Base-by-base conservation (phyloP, 768 basidiomycete genomes). In the Mycena albidolilacea region DNA sequence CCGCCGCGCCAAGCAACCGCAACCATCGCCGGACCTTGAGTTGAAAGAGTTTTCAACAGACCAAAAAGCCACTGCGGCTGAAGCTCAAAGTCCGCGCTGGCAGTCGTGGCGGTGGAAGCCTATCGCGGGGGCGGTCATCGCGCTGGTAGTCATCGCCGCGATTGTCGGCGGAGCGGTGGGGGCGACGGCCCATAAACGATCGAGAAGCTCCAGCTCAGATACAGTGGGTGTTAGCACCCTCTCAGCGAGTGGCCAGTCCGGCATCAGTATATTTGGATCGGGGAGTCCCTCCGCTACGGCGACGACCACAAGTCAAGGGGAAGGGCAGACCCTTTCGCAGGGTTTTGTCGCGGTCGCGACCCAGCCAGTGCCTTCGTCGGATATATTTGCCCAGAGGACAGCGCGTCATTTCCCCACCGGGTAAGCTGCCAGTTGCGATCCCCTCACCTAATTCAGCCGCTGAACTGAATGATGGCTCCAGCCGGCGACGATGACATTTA, bases 81-180 rank as follows among this genome's bases (percentile, higher is more conserved):
- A 37, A 44, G 7, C 41, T 41, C 54, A 23, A 43, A n/a, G 21
- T 19, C 1, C 48, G 37, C 38, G n/a, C 59, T 1, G 7, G 5
- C 41, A 17, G 23, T 71, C 59, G 70, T 57, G 4, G 38, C 43
- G 67, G 38, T 23, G 66, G 60, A 59, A 48, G 41, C 15, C 23
- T 52, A 39, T 69, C 30, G 37, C 64, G 0, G 71, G 35, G 1
- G 43, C 48, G 17, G 35, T 68, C 6, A 55, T 72, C 14, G 19
- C 41, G n/a, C 52, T 72, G 8, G 71, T 68, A 44, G 58, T 68
- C 43, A 39, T 72, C 14, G 71, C 54, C 61, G 71, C 54, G 21
- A 37, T 72, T 66, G 48, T 72, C 66, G 71, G 66, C 21, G 71
- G 54, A 5, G 66, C 71, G 44, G 65, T 72, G 8, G 71, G 71